Evolutionary conservation across 805 yeast genomes (phyloP), one percentile per base, ranked within the genome.

Genomic region (Sungouiella thailandica): DNA sequence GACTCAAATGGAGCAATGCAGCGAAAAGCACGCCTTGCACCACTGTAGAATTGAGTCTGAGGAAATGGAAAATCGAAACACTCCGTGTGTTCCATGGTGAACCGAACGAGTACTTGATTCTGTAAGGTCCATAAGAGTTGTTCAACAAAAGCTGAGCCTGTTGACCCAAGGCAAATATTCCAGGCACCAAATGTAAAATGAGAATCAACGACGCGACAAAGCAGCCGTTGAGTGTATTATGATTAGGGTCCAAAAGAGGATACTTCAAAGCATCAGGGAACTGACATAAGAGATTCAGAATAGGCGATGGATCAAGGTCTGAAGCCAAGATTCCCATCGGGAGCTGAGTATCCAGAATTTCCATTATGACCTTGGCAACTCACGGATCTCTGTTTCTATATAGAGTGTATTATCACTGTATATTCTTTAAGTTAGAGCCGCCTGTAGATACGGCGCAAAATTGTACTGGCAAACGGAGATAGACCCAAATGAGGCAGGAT

Each of bases 141-240:
- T 19, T 28, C 27, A 43, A 35, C n/a, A 38, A 35, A 12, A 51
- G 40, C 20, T 25, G 31, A n/a, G 33, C 14, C 12, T 44, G 35
- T 27, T 54, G 58, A n/a, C 14, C 17, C 5, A 46, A n/a, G 2
- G 36, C 50, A 11, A 39, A 36, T 3, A 27, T 32, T 7, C 47
- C 55, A 15, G 41, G n/a, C n/a, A 39, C 26, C 14, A 20, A 39
- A 32, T 35, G 44, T 25, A 40, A 31, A 3, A 32, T 22, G 16
- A 38, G 19, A 13, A 38, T 34, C 10, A 43, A 35, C 11, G 43
- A 35, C 12, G 47, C 31, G 23, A 58, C 29, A 34, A 60, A 59
- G 34, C 60, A 53, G 3, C 65, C 65, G 37, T 59, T 55, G 7
- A 59, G 25, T 25, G 51, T 41, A 38, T 58, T 58, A 12, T 42